phyloP scores from a whole-genome alignment of 257 asterid genomes.

The Scutellaria galericulata region DNA sequence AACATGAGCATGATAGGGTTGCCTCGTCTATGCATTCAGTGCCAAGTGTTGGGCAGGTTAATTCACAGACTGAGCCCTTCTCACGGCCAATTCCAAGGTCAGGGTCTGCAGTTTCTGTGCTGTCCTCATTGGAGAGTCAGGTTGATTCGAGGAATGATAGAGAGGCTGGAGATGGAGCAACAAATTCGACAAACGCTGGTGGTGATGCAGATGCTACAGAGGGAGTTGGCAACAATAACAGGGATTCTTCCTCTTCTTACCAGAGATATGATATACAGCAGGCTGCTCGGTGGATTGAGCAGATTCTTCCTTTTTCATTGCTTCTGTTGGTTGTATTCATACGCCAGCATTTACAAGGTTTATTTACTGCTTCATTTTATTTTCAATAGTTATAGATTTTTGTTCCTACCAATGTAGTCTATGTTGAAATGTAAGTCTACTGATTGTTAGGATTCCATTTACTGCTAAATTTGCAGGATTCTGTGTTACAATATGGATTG shows the following conservation, averaged over 20 bases:
- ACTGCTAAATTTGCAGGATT: constrained; percentile 58
- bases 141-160: constrained; percentile 54
- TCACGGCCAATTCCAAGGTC: constrained; percentile 58
- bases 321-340: constrained; percentile 80
- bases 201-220: constrained; percentile 51
- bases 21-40: constrained; percentile 37
- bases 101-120: constrained; percentile 50
- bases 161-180: constrained; percentile 48
- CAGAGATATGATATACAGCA: constrained; percentile 92
- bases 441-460: neutral
- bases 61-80: constrained; percentile 45
- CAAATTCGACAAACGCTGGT: constrained; percentile 40
- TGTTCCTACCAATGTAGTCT: neutral
- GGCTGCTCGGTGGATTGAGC: constrained; percentile 92
- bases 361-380: constrained; percentile 23
- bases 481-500: constrained; percentile 71
- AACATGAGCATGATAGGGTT: constrained; percentile 57
- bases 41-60: constrained; percentile 40
- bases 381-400: neutral
- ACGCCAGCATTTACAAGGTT: constrained; percentile 88
- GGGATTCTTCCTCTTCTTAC: constrained; percentile 76
- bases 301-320: constrained; percentile 81
- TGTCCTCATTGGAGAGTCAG: constrained; percentile 70
- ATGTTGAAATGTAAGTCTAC: no score
- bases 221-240: constrained; percentile 51